phyloP scores from a whole-genome alignment of 352 stramenopile genomes.

The Phytophthora ohioensis region DNA sequence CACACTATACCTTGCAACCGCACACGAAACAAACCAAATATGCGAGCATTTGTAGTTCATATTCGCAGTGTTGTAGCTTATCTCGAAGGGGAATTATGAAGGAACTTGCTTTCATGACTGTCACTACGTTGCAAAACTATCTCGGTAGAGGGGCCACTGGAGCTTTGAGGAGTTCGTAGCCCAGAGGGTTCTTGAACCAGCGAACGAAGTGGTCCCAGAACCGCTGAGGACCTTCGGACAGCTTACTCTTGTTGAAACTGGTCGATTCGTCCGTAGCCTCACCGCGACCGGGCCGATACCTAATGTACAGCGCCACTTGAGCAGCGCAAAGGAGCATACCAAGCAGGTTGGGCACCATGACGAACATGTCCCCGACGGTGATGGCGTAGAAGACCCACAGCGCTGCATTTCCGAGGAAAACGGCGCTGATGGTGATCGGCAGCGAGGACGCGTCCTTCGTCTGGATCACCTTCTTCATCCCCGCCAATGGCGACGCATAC shows the following conservation, averaged over 20 bases:
- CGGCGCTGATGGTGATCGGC: constrained; percentile 38
- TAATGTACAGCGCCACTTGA: constrained; percentile 42
- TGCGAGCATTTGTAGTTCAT: too few species aligned
- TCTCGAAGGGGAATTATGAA: too few species aligned
- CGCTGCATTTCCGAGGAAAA: constrained; percentile 40
- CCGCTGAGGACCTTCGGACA: constrained; percentile 11
- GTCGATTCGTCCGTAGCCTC: constrained; percentile 17
- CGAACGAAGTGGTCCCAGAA: constrained; percentile 12
- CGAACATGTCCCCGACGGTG: constrained; percentile 32
- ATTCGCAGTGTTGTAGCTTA: too few species aligned
- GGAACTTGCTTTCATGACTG: too few species aligned
- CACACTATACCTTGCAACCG: too few species aligned
- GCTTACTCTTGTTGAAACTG: constrained; percentile 25
- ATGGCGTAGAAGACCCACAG: constrained; percentile 43
- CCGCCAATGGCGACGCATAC: constrained; percentile 39
- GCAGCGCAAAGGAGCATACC: constrained; percentile 38
- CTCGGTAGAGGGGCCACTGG: constrained; percentile 26
- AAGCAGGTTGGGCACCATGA: constrained; percentile 44
- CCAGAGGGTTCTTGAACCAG: constrained; percentile 36
- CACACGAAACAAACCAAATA: too few species aligned
- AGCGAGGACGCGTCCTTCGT: constrained; percentile 40
- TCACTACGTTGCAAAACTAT: constrained; percentile 9
- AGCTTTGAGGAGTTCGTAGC: constrained; percentile 30
- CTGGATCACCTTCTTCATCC: constrained; percentile 48
- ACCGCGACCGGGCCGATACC: constrained; percentile 21